Base-by-base conservation (phyloP, 2,329 filamentous ascomycete species). In the Hypoxylon sp. region DNA sequence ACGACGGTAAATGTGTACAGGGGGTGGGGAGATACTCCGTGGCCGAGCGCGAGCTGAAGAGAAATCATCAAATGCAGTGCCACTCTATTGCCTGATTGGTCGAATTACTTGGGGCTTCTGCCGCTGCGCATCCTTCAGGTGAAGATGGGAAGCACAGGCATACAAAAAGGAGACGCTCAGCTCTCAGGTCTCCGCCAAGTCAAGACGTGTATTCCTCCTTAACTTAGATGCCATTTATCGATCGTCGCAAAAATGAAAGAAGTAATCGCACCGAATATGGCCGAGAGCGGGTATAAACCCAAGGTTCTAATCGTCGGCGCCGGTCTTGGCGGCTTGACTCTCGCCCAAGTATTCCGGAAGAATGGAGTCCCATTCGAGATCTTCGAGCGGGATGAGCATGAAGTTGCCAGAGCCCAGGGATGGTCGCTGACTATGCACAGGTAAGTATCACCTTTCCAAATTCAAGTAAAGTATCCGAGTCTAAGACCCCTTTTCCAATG, bases 371-470 rank as follows among this genome's bases (percentile, higher is more conserved):
- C 67, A 14, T 74, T 70, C 49, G 69, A 72, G 63, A 72, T 73
- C 53, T 74, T 74, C 34, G 72, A 74, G 57, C 62, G 71, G 9
- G 72, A 73, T 43, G 60, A 70, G 45, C 59, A 67, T 11, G 65
- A 65, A 51, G 63, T 71, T 5, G 56, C 67, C n/a, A 61, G 71
- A 23, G 49, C 63, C 2, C 72, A 73, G 38, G 71, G 71, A 10
- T 74, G 71, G 72, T 72, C 69, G 5, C 61, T 74, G 17, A 70
- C 65, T 14, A 59, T 74, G 25, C 72, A 74, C 61, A 65, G 41
- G 72, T 71, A 32, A 65, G 69, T 41, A 49, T 48, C 19, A 19
- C 5, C 14, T 17, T 23, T 23, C 10, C 36, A 59, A 56, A 7
- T n/a, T 49, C 48, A 30, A 34, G 6, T 41, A 30, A 21, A 19